Evolutionary conservation across 371 early-diverging fungal species (phyloP), one percentile per base, ranked within the genome.

Genomic region (Mortierella sp.): DNA sequence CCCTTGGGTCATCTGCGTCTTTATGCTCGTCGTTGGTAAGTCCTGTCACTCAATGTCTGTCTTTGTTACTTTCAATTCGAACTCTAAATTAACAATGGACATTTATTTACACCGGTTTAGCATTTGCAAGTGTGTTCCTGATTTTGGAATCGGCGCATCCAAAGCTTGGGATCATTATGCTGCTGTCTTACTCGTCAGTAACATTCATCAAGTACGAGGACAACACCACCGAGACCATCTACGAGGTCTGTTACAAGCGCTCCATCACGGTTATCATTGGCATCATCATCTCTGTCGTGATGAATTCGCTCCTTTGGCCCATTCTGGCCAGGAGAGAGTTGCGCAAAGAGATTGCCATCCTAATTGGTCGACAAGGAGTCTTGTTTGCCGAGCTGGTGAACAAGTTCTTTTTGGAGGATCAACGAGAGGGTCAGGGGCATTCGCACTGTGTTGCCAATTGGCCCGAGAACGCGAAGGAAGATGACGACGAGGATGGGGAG

Each of bases 231-330:
- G 86, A 86, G 61, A 79, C 86, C 0, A 79, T 86, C 40, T 86
- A 72, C 21, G 50, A 81, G 57, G 79, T 86, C 37, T 81, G 82
- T 57, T 86, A 86, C 71, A 80, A 91, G 76, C 88, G 93, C 13
- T 84, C 90, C 0, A 53, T 88, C 31, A 92, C 91, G 13, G 87
- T 93, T 51, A 88, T 92, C 61, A 83, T 92, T 44, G 94, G 93
- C 26, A 88, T 93, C 34, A 81, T 89, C 40, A 88, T 91, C 8
- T 88, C 92, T 1, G 82, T 93, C 13, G 72, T 89, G 19, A 81
- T 93, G 50, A 90, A 91, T 69, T 90, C 91, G 72, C 46, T 90
- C 50, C 75, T 93, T 0, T 93, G 93, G 93, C 94, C 94, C 21
- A 93, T 91, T 79, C 83, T 92, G 24, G 94, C 94, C 1, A 88